Evolutionary conservation across 2,329 filamentous ascomycete species (phyloP), one percentile per base, ranked within the genome.

Genomic region (Xylariaceae sp.): DNA sequence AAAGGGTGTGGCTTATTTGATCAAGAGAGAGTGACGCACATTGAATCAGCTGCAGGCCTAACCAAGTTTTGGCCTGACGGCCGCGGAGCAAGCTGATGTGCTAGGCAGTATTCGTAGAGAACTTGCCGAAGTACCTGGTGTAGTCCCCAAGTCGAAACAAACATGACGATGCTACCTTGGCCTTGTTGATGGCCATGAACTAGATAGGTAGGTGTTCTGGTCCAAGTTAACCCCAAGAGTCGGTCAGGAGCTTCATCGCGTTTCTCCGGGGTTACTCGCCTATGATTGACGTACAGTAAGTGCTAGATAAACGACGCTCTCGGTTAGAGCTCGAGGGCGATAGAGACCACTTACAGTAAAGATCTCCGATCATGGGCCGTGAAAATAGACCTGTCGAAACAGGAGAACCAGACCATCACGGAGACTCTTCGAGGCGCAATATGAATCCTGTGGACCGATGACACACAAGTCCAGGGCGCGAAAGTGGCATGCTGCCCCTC

Each of bases 61-160:
- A 58, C 44, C 54, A 57, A 55, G 41, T 49, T 45, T 52, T 49
- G 41, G 55, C 58, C 51, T 17, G 11, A 57, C 44, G 18, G 49
- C 49, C 23, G 49, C 49, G 23, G 23, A 6, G 23, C 41, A 45
- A 45, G 13, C 41, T 45, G 11, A 45, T 45, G 37, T 41, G 11
- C 8, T 13, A 13, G 11, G 11, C 9, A 13, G 37, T 41, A 13
- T 4, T 13, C 37, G 37, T 41, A 30, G 23, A 30, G 23, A 30
- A 30, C 23, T 30, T 30, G 23, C 37, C 37, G 37, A 41, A 41
- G 37, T 41, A 13, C 37, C 8, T 41, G 37, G 11, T 41, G 37
- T 13, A 41, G 37, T 41, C 11, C 37, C 37, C 37, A 41, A 41
- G 37, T 13, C 37, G 37, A 41, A 41, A 10, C 11, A 41, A 41